phyloP scores from a whole-genome alignment of 2,329 filamentous ascomycete genomes.

The Fusarium sp. region DNA sequence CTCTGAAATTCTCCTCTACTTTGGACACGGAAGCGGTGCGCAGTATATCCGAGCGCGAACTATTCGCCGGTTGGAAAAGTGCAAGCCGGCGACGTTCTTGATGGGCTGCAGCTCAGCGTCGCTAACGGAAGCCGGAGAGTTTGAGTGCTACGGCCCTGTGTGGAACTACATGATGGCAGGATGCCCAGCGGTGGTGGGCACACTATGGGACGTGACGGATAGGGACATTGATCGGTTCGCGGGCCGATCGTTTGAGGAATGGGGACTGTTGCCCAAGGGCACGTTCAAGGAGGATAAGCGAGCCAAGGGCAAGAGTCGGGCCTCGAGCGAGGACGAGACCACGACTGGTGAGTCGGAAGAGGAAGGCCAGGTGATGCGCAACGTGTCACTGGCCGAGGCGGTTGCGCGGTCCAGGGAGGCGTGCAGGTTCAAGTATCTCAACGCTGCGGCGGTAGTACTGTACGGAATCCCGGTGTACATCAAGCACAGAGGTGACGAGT shows the following conservation, averaged over 20 bases:
- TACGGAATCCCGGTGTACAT: constrained; percentile 96
- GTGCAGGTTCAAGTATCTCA: constrained; percentile 92
- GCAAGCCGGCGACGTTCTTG: constrained; percentile 82
- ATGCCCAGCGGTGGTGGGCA: constrained; percentile 87
- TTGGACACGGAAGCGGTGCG: constrained; percentile 93
- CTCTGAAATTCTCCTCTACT: constrained; percentile 86
- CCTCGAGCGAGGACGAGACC: constrained; percentile 38
- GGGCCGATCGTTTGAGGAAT: constrained; percentile 81
- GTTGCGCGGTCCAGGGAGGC: constrained; percentile 79
- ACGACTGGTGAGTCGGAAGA: constrained; percentile 41
- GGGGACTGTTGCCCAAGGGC: constrained; percentile 77
- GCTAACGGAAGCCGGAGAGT: constrained; percentile 82
- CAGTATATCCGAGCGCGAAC: constrained; percentile 92
- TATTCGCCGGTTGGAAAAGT: constrained; percentile 81
- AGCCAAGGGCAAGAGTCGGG: constrained; percentile 47
- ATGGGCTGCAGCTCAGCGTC: constrained; percentile 95
- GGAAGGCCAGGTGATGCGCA: constrained; percentile 49
- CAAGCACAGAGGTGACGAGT: constrained; percentile 48
- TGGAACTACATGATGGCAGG: constrained; percentile 93
- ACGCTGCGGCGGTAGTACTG: constrained; percentile 91
- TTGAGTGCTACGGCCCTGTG: constrained; percentile 90
- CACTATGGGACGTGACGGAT: constrained; percentile 98
- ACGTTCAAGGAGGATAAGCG: constrained; percentile 56
- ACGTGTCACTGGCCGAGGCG: constrained; percentile 79
- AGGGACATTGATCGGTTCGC: constrained; percentile 96